Evolutionary conservation across 495 filamentous ascomycete species (phyloP), one percentile per base, ranked within the genome.

Genomic region (Viridothelium virens): DNA sequence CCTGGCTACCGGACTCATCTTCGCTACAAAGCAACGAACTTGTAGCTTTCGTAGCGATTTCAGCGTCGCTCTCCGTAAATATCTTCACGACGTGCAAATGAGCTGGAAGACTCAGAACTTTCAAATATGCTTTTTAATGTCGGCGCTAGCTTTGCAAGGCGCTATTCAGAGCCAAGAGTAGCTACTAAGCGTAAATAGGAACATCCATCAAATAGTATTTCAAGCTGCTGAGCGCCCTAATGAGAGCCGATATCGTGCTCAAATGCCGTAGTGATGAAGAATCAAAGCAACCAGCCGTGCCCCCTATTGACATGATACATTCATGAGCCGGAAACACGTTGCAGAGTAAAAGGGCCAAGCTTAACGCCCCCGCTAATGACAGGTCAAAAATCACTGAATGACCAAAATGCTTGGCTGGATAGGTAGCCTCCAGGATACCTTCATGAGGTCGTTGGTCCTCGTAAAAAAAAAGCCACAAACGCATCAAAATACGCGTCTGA

Each of bases 341-440:
- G 18, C 18, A 36, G 31, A 59, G 31, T 5, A 10, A 36, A 31
- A 4, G 36, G 53, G 5, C 31, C 53, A 59, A 14, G 36, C 53
- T 59, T 31, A 59, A 59, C 53, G 53, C 53, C 53, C 48, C 53
- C 53, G 53, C 53, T 59, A 59, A 59, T n/a, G 18, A 36, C 7
- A 11, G 36, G 7, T 59, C 31, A 59, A 59, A 59, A 36, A 18
- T 31, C 53, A 59, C 7, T 7, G 14, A 44, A 7, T 0, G 7
- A 44, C 6, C 41, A 44, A 14, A 14, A 14, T 14, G 41, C 41
- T 7, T 44, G 41, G 7, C 41, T 44, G 41, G 6, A 7, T 7
- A 3, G 3, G 31, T 18, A 11, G 33, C 6, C 33, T 36, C 25
- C 25, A 25, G 25, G 25, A 25, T 25, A 25, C 25, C 25, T 25